Evolutionary conservation across 371 early-diverging fungal genomes (phyloP).

Genomic region (Actinomortierella wolfii): DNA sequence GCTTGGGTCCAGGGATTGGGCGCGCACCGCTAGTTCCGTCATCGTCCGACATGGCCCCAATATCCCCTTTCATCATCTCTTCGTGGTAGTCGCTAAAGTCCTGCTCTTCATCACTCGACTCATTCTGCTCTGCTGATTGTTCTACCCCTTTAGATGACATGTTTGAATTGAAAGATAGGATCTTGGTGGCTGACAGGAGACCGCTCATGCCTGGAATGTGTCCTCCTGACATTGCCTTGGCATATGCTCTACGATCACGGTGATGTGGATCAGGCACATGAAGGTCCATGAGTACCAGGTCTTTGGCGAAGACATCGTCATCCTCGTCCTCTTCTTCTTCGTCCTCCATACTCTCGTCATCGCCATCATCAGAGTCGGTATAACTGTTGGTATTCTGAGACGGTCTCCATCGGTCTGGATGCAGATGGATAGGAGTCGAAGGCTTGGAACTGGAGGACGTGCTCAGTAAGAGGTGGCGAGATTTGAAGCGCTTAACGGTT

Average conservation of each 20-base stretch:
- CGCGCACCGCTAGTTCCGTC: constrained; percentile 10
- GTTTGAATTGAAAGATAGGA: constrained; percentile 40
- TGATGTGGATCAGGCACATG: constrained; percentile 38
- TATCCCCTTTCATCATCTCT: constrained; percentile 61
- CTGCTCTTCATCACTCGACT: constrained; percentile 53
- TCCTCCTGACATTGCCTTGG: constrained; percentile 17
- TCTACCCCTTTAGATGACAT: background rate
- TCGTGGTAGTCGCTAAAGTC: constrained; percentile 62
- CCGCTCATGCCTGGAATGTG: constrained; percentile 42
- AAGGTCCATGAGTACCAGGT: constrained; percentile 41
- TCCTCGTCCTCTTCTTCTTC: constrained; percentile 33
- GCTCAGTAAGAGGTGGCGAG: constrained; percentile 28
- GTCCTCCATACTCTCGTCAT: constrained; percentile 36
- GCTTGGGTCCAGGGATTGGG: constrained; percentile 43
- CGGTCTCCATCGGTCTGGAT: constrained; percentile 33
- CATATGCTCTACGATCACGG: constrained; percentile 13
- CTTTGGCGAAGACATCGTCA: constrained; percentile 43
- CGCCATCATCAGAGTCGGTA: constrained; percentile 42
- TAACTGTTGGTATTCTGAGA: constrained; percentile 29
- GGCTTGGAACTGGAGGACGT: constrained; percentile 35
- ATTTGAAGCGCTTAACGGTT: constrained; percentile 41
- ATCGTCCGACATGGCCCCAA: constrained; percentile 48
- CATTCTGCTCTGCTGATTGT: constrained; percentile 5
- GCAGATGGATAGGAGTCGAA: constrained; percentile 13
- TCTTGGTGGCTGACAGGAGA: constrained; percentile 36